Evolutionary conservation across 305 asterid species (phyloP).

Genomic region (Lippia alba): DNA sequence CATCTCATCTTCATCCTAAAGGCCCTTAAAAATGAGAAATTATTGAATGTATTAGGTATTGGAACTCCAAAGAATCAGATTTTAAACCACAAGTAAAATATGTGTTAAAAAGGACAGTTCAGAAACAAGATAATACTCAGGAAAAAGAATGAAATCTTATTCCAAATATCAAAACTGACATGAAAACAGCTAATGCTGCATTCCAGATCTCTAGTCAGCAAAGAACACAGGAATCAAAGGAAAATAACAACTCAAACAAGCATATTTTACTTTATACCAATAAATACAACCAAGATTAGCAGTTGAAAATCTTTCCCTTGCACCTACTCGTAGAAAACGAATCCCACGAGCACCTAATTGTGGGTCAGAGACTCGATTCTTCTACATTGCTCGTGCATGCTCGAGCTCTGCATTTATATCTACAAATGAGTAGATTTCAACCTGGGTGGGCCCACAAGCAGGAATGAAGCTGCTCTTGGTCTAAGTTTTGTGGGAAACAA

Average conservation of each 20-base stretch:
- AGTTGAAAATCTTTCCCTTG: constrained; percentile 15
- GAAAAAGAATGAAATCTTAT: background rate
- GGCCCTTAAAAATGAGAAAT: too few species aligned
- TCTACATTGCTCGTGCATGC: background rate
- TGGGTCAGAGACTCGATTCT: background rate
- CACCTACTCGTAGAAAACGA: constrained; percentile 8
- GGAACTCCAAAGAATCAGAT: too few species aligned
- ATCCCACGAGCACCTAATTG: too few species aligned
- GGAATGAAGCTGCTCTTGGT: background rate
- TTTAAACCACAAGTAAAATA: too few species aligned
- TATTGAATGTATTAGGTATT: too few species aligned
- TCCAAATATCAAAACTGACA: too few species aligned
- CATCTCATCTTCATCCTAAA: too few species aligned
- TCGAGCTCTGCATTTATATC: background rate
- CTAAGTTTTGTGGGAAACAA: background rate
- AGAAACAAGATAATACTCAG: background rate
- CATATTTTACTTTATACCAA: background rate
- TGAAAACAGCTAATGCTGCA: background rate
- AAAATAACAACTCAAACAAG: background rate
- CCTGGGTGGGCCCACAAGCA: background rate
- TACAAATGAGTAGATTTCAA: background rate
- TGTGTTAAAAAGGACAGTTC: background rate
- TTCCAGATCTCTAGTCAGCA: background rate
- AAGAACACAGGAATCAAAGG: background rate
- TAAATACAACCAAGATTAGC: background rate